These are phyloP conservation scores for Pythium dissimile DNA, from an alignment of 352 stramenopile genomes.

Conservation along the genomic window DNA sequence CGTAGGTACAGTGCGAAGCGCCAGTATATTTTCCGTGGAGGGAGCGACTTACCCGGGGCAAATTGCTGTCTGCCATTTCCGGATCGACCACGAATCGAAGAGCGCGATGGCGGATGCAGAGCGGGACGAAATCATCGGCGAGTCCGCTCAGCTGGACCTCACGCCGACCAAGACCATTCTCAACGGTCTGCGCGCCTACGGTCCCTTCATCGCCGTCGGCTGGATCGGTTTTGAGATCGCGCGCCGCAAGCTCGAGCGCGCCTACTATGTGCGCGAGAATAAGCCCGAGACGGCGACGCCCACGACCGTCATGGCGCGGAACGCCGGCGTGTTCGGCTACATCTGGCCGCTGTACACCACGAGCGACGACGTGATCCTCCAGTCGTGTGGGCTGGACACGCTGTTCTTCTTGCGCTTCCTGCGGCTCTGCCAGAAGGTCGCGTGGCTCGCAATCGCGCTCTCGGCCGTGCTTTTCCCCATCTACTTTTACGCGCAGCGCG, in stretches of 20 bases:
- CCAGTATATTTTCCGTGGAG: too few relatives aligned
- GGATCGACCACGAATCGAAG: neutral
- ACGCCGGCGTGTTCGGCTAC: slow-evolving; percentile 45
- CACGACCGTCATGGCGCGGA: slow-evolving; percentile 33
- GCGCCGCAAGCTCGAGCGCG: slow-evolving; percentile 47
- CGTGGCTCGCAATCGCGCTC: slow-evolving; percentile 46
- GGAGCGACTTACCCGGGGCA: too few relatives aligned
- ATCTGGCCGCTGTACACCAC: slow-evolving; percentile 50
- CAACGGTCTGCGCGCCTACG: slow-evolving; percentile 63
- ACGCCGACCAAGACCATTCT: slow-evolving; percentile 62
- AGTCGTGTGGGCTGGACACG: slow-evolving; percentile 74
- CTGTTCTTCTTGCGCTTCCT: slow-evolving; percentile 80
- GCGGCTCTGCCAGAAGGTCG: slow-evolving; percentile 67
- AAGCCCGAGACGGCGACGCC: slow-evolving; percentile 50
- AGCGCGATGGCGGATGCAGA: neutral
- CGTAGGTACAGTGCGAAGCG: slow-evolving; percentile 1
- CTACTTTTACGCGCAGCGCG: slow-evolving; percentile 58
- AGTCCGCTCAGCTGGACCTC: slow-evolving; percentile 31
- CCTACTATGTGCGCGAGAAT: slow-evolving; percentile 75
- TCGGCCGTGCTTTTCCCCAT: slow-evolving; percentile 72
- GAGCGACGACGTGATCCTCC: slow-evolving; percentile 64
- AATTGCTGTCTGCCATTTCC: neutral
- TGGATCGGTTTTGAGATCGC: slow-evolving; percentile 69
- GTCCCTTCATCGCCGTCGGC: slow-evolving; percentile 51
- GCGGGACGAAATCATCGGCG: slow-evolving; percentile 4